Evolutionary conservation across 2,329 filamentous ascomycete species (phyloP).

Genomic region (Cordyceps farinosa): DNA sequence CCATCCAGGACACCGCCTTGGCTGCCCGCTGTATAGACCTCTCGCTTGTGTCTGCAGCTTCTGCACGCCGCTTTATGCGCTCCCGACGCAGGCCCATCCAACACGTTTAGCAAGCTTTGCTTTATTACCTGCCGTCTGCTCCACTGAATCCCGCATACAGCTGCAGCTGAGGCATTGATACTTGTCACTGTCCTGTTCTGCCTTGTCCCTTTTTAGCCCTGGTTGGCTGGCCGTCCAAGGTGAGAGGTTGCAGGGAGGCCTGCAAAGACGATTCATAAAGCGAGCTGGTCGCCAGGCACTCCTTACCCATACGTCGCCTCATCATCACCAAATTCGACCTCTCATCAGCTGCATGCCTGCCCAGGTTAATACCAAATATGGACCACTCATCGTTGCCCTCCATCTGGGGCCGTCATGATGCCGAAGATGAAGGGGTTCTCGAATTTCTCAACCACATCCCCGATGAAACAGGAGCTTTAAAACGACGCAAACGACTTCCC

Average conservation of each 20-base stretch:
- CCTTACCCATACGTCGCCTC: background rate
- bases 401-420: slow-evolving; percentile 34
- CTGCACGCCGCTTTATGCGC: background rate
- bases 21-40: slow-evolving; percentile 1
- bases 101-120: background rate
- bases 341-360: background rate
- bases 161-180: slow-evolving; percentile 2
- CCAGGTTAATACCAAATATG: background rate
- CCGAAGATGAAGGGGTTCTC: slow-evolving; percentile 35
- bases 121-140: slow-evolving; percentile 1
- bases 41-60: background rate
- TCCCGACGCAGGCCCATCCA: background rate
- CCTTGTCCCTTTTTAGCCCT: background rate
- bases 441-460: slow-evolving; percentile 28
- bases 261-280: slow-evolving; percentile 8
- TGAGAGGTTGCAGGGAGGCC: background rate
- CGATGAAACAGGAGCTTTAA: slow-evolving; percentile 20
- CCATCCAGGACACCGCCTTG: background rate
- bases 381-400: slow-evolving; percentile 21
- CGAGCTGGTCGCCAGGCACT: slow-evolving; percentile 3
- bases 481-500: slow-evolving; percentile 7
- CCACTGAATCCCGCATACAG: slow-evolving; percentile 9
- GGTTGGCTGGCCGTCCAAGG: background rate
- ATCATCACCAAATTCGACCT: background rate
- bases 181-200: background rate